Evolutionary conservation across 768 basidiomycete species (phyloP).

Genomic region (Postia placenta): DNA sequence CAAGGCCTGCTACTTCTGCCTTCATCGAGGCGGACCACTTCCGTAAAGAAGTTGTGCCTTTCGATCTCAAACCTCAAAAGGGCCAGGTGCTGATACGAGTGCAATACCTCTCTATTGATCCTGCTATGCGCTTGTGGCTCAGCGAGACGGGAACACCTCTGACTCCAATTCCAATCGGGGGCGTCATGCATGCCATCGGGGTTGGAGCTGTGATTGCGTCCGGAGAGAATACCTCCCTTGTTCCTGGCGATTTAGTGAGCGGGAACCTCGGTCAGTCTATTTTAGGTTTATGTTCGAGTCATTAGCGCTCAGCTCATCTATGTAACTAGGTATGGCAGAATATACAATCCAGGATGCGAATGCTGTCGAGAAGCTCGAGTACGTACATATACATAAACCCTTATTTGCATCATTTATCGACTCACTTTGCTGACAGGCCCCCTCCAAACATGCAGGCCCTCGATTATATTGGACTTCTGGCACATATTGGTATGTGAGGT

Average conservation of each 20-base stretch:
- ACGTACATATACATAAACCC: conserved; percentile 16
- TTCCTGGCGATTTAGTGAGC: conserved; percentile 63
- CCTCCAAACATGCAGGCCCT: conserved; percentile 55
- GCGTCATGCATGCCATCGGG: conserved; percentile 68
- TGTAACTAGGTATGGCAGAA: conserved; percentile 68
- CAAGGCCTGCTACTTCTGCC: conserved; percentile 61
- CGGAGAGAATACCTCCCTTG: conserved; percentile 48
- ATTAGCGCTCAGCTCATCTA: background rate
- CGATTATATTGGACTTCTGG: conserved; percentile 80
- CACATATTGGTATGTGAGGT: conserved; percentile 47
- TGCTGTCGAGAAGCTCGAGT: conserved; percentile 49
- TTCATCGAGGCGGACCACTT: conserved; percentile 77
- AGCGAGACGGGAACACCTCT: conserved; percentile 64
- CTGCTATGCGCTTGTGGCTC: conserved; percentile 84
- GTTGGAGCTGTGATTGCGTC: conserved; percentile 60
- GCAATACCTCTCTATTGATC: conserved; percentile 77
- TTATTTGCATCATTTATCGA: background rate
- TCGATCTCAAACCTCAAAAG: conserved; percentile 47
- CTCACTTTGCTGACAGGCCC: conserved; percentile 28
- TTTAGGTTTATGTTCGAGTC: background rate
- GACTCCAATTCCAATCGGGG: conserved; percentile 45
- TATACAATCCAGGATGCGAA: conserved; percentile 58
- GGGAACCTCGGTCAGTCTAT: conserved; percentile 49
- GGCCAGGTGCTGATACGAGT: conserved; percentile 67
- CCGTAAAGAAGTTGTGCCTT: conserved; percentile 46